phyloP scores from a whole-genome alignment of 1,284 basidiomycete genomes.

The Ceratobasidium sp. region DNA sequence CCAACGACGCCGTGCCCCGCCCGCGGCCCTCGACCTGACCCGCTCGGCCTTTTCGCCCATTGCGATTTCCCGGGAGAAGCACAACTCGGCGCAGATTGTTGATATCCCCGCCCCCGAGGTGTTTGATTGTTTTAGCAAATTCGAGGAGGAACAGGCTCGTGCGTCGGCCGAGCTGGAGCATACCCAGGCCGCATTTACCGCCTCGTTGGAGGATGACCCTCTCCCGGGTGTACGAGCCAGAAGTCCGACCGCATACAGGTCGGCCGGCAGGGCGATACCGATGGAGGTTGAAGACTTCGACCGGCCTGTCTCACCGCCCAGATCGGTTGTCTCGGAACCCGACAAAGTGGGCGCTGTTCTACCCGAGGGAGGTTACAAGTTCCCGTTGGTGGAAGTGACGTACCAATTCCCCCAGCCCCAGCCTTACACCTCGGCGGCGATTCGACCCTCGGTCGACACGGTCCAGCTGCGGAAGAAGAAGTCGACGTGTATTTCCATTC shows the following conservation, averaged over 20 bases:
- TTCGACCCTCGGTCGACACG: neutral
- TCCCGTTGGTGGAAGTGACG: neutral
- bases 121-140: neutral
- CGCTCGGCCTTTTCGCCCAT: neutral
- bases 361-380: conserved; percentile 22
- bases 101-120: neutral
- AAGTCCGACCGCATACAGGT: conserved; percentile 23
- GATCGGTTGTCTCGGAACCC: neutral
- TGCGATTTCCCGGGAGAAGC: neutral
- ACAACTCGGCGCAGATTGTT: neutral
- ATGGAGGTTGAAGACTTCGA: conserved; percentile 19
- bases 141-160: conserved; percentile 28
- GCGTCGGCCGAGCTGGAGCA: conserved; percentile 35
- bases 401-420: conserved; percentile 12
- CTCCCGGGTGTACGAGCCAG: conserved; percentile 23
- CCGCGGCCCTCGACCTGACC: conserved; percentile 16
- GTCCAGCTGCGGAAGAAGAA: neutral
- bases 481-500: neutral
- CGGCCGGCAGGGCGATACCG: conserved; percentile 18
- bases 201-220: conserved; percentile 24
- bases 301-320: no score
- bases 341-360: neutral
- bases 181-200: conserved; percentile 30
- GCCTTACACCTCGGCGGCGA: neutral
- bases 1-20: conserved; percentile 24